Percentiles rank a stretch among this genome's conserved stretches.
phyloP scores from a whole-genome alignment of 768 basidiomycete species.

The Asterophora lycoperdoides region DNA sequence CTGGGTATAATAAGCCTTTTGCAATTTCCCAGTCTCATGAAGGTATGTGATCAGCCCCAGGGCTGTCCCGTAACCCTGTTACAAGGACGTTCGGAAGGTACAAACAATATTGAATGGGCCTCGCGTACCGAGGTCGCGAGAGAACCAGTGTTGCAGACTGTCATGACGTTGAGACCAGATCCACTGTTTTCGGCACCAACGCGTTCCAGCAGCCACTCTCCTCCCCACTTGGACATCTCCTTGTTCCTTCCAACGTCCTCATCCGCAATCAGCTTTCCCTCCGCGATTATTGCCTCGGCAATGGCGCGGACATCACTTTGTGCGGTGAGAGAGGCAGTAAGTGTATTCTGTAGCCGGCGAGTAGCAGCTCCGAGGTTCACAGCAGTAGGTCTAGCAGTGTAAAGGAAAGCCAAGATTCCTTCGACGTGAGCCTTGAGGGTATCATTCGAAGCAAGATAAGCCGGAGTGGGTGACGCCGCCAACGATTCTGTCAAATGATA shows the following conservation, averaged over 20 bases:
- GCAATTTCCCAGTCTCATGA: constrained; percentile 70
- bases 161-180: constrained; percentile 71
- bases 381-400: constrained; percentile 90
- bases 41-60: constrained; percentile 91
- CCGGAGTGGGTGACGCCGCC: constrained; percentile 40
- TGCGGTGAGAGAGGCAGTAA: constrained; percentile 41
- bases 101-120: background rate
- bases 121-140: constrained; percentile 82
- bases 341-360: constrained; percentile 54
- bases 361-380: constrained; percentile 92
- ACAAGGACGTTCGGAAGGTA: constrained; percentile 1
- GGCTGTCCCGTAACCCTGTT: constrained; percentile 94
- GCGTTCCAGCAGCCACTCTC: constrained; percentile 71
- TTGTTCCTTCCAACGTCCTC: constrained; percentile 89
- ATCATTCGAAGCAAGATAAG: constrained; percentile 50
- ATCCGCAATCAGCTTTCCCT: constrained; percentile 69
- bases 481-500: constrained; percentile 57
- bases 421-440: constrained; percentile 52
- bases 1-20: constrained; percentile 88
- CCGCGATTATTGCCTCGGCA: constrained; percentile 59
- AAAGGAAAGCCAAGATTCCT: constrained; percentile 65
- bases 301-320: constrained; percentile 42
- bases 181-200: constrained; percentile 35
- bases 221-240: constrained; percentile 80
- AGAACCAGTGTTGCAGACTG: constrained; percentile 97